Evolutionary conservation across 257 asterid species (phyloP).

Genomic region (Henckelia pumila): DNA sequence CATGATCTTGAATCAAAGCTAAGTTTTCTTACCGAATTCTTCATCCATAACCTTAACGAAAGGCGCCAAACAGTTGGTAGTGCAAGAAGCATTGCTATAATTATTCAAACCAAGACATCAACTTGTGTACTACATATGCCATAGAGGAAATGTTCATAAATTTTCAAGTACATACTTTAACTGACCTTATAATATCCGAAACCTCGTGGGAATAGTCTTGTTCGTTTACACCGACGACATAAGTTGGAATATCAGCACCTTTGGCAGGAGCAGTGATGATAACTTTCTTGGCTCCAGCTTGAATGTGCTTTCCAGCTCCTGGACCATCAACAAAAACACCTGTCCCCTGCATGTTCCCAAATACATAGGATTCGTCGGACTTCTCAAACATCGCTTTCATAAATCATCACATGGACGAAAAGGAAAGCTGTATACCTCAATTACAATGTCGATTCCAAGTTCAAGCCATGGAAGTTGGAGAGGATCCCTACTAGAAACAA

Average conservation of each 20-base stretch:
- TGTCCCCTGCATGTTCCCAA: conserved; percentile 47
- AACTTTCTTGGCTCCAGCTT: conserved; percentile 96
- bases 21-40: conserved; percentile 54
- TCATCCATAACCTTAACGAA: conserved; percentile 84
- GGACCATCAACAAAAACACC: conserved; percentile 96
- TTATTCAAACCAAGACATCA: conserved; percentile 4
- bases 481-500: conserved; percentile 85
- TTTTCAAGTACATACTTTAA: not conserved
- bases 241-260: conserved; percentile 95
- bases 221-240: conserved; percentile 85
- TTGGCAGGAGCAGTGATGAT: conserved; percentile 94
- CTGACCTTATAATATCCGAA: conserved; percentile 73
- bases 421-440: conserved; percentile 49
- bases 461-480: conserved; percentile 97
- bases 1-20: not conserved
- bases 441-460: conserved; percentile 84
- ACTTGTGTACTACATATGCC: not conserved
- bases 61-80: conserved; percentile 97
- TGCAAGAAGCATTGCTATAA: conserved; percentile 93
- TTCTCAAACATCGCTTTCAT: not conserved
- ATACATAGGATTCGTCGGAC: not conserved
- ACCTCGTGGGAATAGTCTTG: conserved; percentile 76
- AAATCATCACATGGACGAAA: not conserved
- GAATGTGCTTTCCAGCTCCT: conserved; percentile 95
- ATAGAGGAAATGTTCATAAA: not conserved